Percentiles rank a stretch among this genome's conserved stretches.
Conservation (phyloP, 164 flowering plant species). For the Taxillus chinensis region DNA sequence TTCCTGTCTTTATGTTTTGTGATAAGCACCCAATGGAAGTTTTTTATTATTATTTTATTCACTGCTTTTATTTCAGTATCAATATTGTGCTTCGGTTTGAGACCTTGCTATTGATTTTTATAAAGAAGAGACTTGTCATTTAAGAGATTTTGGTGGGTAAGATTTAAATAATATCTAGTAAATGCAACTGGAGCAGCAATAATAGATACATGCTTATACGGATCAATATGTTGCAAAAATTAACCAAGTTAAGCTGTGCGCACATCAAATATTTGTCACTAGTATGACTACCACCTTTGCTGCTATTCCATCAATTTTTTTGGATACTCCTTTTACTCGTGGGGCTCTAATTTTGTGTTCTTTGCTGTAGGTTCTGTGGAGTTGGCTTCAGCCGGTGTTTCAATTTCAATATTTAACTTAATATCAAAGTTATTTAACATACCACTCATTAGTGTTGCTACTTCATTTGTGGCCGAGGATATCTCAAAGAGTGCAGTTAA, state of each 20-base stretch:
- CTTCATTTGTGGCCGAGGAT: slow-evolving; percentile 96
- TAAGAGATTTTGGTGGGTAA: neutral
- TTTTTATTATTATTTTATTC: neutral
- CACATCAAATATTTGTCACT: neutral
- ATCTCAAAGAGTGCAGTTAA: slow-evolving; percentile 37
- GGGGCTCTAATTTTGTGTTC: neutral
- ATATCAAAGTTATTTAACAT: slow-evolving; percentile 90
- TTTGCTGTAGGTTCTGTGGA: slow-evolving; percentile 62
- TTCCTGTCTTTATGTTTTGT: neutral
- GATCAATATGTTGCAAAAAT: neutral
- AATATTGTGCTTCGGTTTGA: neutral
- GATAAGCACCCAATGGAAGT: neutral
- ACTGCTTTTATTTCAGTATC: neutral
- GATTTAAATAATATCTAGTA: neutral
- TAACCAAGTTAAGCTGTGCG: neutral
- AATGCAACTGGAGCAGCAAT: neutral
- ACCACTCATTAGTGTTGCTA: slow-evolving; percentile 93
- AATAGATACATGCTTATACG: neutral
- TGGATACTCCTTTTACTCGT: neutral
- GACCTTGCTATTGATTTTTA: neutral
- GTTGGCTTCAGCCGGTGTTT: slow-evolving; percentile 92
- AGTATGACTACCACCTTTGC: neutral
- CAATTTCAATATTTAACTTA: slow-evolving; percentile 76
- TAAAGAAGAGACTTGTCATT: no score
- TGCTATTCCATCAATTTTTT: neutral